A percentile compares a stretch with the other conserved stretches of the same genome.
Conservation (phyloP, 768 basidiomycete species). For the Boletus tomentosulus region DNA sequence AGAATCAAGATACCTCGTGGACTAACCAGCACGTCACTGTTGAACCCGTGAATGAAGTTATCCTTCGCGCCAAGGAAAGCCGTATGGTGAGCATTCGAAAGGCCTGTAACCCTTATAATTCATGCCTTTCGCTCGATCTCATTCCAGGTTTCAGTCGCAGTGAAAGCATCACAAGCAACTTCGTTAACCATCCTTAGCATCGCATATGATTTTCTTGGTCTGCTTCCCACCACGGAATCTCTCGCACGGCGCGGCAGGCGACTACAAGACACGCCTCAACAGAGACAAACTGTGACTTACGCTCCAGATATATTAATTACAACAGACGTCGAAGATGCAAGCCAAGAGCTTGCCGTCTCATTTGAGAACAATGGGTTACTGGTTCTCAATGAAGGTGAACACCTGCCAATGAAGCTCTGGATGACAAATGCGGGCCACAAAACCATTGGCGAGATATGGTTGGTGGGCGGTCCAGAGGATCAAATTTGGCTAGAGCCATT, state of each 20-base stretch:
- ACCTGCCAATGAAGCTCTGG: conserved; percentile 47
- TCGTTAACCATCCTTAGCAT: conserved; percentile 54
- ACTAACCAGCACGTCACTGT: conserved; percentile 46
- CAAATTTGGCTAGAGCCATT: conserved; percentile 50
- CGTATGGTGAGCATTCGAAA: conserved; percentile 48
- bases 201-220: conserved; percentile 66
- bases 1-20: conserved; percentile 28
- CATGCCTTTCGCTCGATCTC: conserved; percentile 1
- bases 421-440: conserved; percentile 64
- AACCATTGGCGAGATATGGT: conserved; percentile 66
- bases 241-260: conserved; percentile 69
- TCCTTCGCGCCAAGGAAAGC: conserved; percentile 58
- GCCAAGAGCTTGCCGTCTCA: conserved; percentile 57
- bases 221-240: conserved; percentile 64
- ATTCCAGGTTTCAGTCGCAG: conserved; percentile 55
- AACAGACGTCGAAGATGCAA: conserved; percentile 59
- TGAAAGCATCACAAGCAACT: conserved; percentile 50
- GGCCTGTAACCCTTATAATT: not conserved
- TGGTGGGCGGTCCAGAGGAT: conserved; percentile 56
- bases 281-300: conserved; percentile 67
- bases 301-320: conserved; percentile 60
- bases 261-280: conserved; percentile 68
- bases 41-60: conserved; percentile 57
- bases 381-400: conserved; percentile 67
- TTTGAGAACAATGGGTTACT: conserved; percentile 53